phyloP scores from a whole-genome alignment of 2,329 filamentous ascomycete genomes.

The Stachybotrys echinatus region DNA sequence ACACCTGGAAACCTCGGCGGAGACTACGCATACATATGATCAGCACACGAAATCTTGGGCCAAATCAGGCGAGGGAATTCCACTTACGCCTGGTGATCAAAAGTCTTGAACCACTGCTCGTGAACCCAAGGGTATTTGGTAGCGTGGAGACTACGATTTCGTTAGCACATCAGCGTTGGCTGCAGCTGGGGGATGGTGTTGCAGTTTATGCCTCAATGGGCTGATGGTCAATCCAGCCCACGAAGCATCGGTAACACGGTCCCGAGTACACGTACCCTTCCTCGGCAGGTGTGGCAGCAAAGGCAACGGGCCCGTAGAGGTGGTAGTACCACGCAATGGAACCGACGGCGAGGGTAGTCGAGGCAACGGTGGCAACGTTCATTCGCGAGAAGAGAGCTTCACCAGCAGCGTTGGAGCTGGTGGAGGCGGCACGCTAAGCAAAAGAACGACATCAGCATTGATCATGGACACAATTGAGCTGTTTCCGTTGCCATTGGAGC shows the following conservation, averaged over 20 bases:
- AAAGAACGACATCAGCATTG: constrained; percentile 32
- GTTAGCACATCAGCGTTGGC: background rate
- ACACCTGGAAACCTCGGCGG: constrained; percentile 98
- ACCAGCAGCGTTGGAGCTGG: constrained; percentile 67
- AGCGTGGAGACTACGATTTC: constrained; percentile 69
- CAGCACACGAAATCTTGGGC: background rate
- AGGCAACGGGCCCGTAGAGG: constrained; percentile 81
- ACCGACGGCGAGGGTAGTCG: constrained; percentile 80
- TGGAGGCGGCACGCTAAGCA: constrained; percentile 60
- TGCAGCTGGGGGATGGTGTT: constrained; percentile 2
- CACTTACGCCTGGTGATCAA: constrained; percentile 91
- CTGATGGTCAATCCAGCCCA: constrained; percentile 2
- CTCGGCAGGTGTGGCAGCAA: constrained; percentile 89
- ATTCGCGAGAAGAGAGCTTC: constrained; percentile 70
- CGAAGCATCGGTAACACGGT: too few relatives aligned
- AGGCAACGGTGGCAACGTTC: constrained; percentile 81
- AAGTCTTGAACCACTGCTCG: constrained; percentile 86
- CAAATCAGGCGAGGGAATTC: background rate
- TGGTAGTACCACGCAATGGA: constrained; percentile 97
- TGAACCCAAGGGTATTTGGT: constrained; percentile 96
- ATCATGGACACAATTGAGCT: constrained; percentile 10
- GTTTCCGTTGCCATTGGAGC: constrained; percentile 22
- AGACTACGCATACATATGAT: constrained; percentile 52
- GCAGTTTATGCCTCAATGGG: constrained; percentile 28
- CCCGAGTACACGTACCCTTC: constrained; percentile 99